Conservation (phyloP, 2,329 filamentous ascomycete species). For the Pseudopyricularia javanii region DNA sequence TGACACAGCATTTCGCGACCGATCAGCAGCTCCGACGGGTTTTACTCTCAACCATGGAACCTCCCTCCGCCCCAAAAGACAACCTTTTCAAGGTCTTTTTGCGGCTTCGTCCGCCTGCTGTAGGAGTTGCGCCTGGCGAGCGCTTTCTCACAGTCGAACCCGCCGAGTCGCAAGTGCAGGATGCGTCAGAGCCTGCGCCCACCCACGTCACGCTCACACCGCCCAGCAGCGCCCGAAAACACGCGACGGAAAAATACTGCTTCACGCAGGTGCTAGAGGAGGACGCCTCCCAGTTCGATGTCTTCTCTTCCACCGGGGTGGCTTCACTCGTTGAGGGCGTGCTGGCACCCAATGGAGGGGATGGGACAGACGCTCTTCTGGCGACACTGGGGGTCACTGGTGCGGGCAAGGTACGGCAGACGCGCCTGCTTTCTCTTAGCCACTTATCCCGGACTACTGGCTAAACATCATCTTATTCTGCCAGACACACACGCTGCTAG, state of each 20-base stretch:
- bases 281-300: constrained; percentile 67
- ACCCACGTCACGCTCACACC: constrained; percentile 70
- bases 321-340: constrained; percentile 70
- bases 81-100: constrained; percentile 86
- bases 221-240: constrained; percentile 64
- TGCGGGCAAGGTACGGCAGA: constrained; percentile 71
- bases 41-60: constrained; percentile 20
- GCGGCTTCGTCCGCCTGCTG: constrained; percentile 59
- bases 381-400: constrained; percentile 91
- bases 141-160: constrained; percentile 71
- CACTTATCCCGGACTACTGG: constrained; percentile 1
- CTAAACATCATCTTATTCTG: not conserved
- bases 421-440: not conserved
- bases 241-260: constrained; percentile 83
- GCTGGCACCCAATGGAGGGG: constrained; percentile 56
- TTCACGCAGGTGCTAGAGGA: constrained; percentile 94
- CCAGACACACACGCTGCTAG: constrained; percentile 90
- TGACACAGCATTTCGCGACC: not conserved
- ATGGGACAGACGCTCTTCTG: constrained; percentile 78
- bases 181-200: constrained; percentile 24
- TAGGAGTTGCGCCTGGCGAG: constrained; percentile 34
- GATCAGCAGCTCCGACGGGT: not conserved
- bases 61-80: constrained; percentile 15
- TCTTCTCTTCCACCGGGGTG: constrained; percentile 73
- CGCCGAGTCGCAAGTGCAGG: constrained; percentile 13